phyloP scores from a whole-genome alignment of 352 stramenopile species.

The Saprolegnia diclina region DNA sequence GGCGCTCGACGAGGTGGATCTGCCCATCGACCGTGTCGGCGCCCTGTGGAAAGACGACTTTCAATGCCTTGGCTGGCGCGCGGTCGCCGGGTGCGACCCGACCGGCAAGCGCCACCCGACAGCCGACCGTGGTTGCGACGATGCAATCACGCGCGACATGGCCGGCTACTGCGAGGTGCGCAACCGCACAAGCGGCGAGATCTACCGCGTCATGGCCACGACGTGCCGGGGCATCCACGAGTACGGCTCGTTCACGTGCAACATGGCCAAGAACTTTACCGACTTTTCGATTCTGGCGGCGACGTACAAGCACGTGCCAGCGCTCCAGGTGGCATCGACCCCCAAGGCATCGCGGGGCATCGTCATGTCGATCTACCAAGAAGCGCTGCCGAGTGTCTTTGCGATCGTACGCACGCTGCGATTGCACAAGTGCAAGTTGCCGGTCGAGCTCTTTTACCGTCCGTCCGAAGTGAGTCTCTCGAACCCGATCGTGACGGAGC shows the following conservation, averaged over 20 bases:
- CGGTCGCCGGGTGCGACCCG: constrained; percentile 21
- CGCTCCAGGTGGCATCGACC: not conserved
- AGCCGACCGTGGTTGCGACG: constrained; percentile 35
- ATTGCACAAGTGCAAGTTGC: constrained; percentile 39
- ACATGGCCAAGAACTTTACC: constrained; percentile 41
- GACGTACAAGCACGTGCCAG: constrained; percentile 32
- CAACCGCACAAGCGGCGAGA: constrained; percentile 32
- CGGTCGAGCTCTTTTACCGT: constrained; percentile 70
- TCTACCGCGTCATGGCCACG: constrained; percentile 46
- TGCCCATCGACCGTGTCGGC: constrained; percentile 16
- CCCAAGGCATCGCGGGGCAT: constrained; percentile 32
- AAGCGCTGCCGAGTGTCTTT: constrained; percentile 47
- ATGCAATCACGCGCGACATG: constrained; percentile 36
- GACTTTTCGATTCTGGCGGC: constrained; percentile 35
- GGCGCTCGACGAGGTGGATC: not conserved
- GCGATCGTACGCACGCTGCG: constrained; percentile 42
- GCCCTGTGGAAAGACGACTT: constrained; percentile 21
- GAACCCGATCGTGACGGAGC: constrained; percentile 43
- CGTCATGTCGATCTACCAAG: constrained; percentile 47
- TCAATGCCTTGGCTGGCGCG: constrained; percentile 26
- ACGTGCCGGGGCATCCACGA: constrained; percentile 53
- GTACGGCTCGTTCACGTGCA: constrained; percentile 39
- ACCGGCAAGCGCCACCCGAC: not conserved
- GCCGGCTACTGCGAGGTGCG: constrained; percentile 48
- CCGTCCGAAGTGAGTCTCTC: constrained; percentile 38